phyloP scores from a whole-genome alignment of 441 rosid genomes.

The Euphorbia corollata region DNA sequence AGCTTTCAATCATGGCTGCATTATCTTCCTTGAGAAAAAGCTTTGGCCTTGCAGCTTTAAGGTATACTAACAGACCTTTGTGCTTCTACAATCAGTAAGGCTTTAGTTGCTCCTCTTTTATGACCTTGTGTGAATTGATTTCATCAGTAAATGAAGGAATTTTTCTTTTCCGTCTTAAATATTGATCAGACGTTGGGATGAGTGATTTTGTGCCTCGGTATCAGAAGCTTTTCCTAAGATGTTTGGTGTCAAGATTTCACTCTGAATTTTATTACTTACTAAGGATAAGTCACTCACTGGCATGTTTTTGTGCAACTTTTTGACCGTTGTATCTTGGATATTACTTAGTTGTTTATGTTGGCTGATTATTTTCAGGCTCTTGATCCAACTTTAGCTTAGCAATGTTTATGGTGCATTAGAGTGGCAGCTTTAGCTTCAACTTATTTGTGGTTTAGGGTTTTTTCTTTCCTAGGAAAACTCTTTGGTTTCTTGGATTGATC shows the following conservation, averaged over 20 bases:
- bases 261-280: not conserved
- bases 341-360: not conserved
- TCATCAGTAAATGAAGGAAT: not conserved
- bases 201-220: not conserved
- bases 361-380: constrained; percentile 1
- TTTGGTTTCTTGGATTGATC: not conserved
- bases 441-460: not conserved
- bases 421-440: not conserved
- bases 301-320: not conserved
- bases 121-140: not conserved
- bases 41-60: constrained; percentile 3
- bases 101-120: not conserved
- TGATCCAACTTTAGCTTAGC: not conserved
- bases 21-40: not conserved
- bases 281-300: not conserved
- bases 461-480: not conserved
- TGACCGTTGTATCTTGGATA: not conserved
- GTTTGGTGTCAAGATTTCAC: not conserved
- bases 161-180: too few relatives aligned
- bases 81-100: not conserved
- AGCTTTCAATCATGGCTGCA: not conserved
- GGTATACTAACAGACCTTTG: not conserved
- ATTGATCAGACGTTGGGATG: not conserved
- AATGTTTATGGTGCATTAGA: not conserved
- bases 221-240: not conserved